Conservation (phyloP, 2,329 filamentous ascomycete species). For the Sporothrix brunneoviolacea region DNA sequence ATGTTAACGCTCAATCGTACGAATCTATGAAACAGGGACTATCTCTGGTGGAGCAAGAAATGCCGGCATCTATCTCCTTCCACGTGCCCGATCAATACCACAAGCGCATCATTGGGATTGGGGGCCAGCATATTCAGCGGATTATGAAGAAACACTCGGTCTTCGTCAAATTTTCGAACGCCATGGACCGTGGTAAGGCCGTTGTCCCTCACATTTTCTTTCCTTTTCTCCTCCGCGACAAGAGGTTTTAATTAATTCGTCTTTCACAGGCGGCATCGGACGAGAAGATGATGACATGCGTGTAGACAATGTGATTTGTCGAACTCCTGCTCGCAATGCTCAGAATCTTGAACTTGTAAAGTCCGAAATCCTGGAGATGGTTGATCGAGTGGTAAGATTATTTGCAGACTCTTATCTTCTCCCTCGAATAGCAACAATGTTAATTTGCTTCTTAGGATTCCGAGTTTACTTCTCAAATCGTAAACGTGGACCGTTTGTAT, state of each 20-base stretch:
- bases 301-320: conserved; percentile 97
- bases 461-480: conserved; percentile 90
- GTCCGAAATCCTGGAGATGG: conserved; percentile 99
- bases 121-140: conserved; percentile 95
- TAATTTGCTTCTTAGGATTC: conserved; percentile 58
- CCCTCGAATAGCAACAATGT: background rate
- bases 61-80: conserved; percentile 98
- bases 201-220: background rate
- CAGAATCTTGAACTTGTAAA: conserved; percentile 96
- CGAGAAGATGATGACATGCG: conserved; percentile 98
- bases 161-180: conserved; percentile 98
- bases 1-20: conserved; percentile 87
- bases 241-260: no score
- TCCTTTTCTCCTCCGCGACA: no score
- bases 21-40: conserved; percentile 91
- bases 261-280: conserved; percentile 58
- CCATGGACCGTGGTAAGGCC: conserved; percentile 77
- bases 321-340: conserved; percentile 92
- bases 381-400: conserved; percentile 73
- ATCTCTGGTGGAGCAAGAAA: conserved; percentile 92
- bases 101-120: conserved; percentile 98
- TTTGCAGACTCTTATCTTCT: background rate
- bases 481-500: conserved; percentile 89
- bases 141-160: conserved; percentile 99
- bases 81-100: conserved; percentile 99